Percentiles rank a stretch among this genome's conserved stretches.
Evolutionary conservation across 768 basidiomycete genomes (phyloP).

Genomic region (Mycena amicta): DNA sequence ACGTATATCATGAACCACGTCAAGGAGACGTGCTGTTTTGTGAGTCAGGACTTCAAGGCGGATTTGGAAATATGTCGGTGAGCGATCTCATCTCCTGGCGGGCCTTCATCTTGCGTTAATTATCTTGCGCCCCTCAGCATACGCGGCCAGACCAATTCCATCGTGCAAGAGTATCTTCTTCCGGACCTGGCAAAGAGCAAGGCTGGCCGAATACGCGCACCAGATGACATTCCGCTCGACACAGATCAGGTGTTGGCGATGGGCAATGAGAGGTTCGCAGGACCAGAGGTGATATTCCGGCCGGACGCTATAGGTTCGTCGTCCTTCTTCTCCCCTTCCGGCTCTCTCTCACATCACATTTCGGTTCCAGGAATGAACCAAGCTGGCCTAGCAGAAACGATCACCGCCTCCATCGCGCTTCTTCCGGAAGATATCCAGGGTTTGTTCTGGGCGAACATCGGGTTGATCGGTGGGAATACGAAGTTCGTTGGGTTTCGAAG

Average conservation of each 20-base stretch:
- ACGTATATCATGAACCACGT: conserved; percentile 92
- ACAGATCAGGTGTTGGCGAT: conserved; percentile 76
- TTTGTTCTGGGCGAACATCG: conserved; percentile 96
- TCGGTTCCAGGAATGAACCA: conserved; percentile 68
- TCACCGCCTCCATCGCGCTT: conserved; percentile 73
- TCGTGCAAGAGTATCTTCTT: conserved; percentile 87
- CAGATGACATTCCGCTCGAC: conserved; percentile 55
- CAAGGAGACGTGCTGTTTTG: conserved; percentile 89
- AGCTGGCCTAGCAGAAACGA: conserved; percentile 72
- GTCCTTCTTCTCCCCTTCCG: conserved; percentile 7
- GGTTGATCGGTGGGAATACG: conserved; percentile 82
- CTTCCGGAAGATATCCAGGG: conserved; percentile 84
- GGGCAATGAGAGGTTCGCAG: conserved; percentile 89
- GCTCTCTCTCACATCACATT: no score
- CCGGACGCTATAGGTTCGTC: conserved; percentile 85
- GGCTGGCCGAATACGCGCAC: conserved; percentile 55
- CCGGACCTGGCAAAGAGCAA: conserved; percentile 81
- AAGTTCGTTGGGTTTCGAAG: conserved; percentile 72
- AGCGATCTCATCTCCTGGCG: no score
- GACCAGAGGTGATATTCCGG: conserved; percentile 91
- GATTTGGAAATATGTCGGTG: conserved; percentile 84
- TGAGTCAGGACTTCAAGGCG: conserved; percentile 67
- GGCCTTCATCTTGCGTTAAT: no score
- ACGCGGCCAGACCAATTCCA: conserved; percentile 61
- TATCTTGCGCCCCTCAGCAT: no score